Conservation (phyloP, 2,329 filamentous ascomycete genomes). For the Penicillium sp. region DNA sequence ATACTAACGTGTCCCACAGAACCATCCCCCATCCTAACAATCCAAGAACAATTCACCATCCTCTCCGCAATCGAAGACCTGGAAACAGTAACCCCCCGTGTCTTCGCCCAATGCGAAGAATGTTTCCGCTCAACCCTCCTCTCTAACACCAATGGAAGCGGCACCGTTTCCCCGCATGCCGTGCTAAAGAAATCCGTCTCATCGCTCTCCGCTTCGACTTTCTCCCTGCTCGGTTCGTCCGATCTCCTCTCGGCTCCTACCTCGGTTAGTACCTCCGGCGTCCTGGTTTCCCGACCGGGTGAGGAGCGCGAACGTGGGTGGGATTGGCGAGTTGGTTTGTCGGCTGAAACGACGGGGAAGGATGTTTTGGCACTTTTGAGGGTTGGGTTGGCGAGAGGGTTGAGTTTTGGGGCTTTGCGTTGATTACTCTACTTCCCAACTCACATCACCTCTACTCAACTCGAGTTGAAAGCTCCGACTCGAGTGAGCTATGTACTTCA, state of each 20-base stretch:
- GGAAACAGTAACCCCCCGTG: conserved; percentile 72
- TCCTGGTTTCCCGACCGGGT: conserved; percentile 45
- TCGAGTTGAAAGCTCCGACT: no score
- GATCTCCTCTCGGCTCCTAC: conserved; percentile 61
- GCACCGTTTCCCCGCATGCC: conserved; percentile 62
- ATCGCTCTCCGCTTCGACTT: conserved; percentile 60
- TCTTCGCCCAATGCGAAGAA: conserved; percentile 75
- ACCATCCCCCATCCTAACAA: conserved; percentile 64
- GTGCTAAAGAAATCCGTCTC: conserved; percentile 68
- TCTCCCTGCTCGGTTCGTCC: conserved; percentile 74
- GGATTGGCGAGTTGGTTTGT: conserved; percentile 70
- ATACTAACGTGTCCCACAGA: conserved; percentile 41
- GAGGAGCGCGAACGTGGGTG: conserved; percentile 63
- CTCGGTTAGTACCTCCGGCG: conserved; percentile 60
- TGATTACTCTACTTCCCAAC: no score
- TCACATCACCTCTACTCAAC: no score
- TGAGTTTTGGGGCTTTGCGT: conserved; percentile 51
- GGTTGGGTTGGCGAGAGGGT: conserved; percentile 72
- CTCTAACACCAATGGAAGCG: conserved; percentile 28
- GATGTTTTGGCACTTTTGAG: conserved; percentile 76
- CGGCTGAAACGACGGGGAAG: conserved; percentile 62
- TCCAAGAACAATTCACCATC: conserved; percentile 73
- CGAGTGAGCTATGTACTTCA: no score
- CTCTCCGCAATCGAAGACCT: conserved; percentile 80
- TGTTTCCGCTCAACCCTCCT: conserved; percentile 76